Conservation (phyloP, 108 stramenopile species). For the Stephanodiscus triporus region DNA sequence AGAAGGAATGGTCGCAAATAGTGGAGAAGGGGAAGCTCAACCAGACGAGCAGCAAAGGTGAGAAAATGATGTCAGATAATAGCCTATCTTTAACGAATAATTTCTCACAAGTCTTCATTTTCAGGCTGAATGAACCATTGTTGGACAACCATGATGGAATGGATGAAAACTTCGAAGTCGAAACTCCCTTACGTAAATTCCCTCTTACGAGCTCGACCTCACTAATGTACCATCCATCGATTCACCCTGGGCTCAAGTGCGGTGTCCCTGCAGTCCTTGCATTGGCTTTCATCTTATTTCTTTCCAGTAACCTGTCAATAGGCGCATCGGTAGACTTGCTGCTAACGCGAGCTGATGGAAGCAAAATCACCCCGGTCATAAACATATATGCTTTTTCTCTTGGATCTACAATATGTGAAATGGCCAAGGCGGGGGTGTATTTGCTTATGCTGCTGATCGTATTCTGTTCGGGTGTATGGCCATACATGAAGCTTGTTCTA, state of each 20-base stretch:
- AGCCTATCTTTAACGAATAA: not conserved
- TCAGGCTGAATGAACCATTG: conserved; percentile 36
- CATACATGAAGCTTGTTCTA: conserved; percentile 84
- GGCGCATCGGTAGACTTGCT: conserved; percentile 81
- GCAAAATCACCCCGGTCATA: conserved; percentile 44
- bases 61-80: not conserved
- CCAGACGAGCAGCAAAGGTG: conserved; percentile 22
- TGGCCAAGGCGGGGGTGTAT: conserved; percentile 88
- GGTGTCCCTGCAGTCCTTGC: conserved; percentile 36
- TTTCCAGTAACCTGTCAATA: conserved; percentile 71
- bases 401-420: conserved; percentile 77
- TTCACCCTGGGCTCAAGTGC: conserved; percentile 26
- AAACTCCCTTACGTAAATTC: conserved; percentile 36
- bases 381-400: conserved; percentile 79
- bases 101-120: not conserved
- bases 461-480: conserved; percentile 91
- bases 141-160: conserved; percentile 33
- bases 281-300: conserved; percentile 30
- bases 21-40: not conserved
- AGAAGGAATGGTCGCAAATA: not conserved
- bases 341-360: conserved; percentile 37
- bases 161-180: conserved; percentile 45
- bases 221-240: conserved; percentile 52
- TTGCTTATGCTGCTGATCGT: conserved; percentile 81
- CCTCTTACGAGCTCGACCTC: conserved; percentile 45